phyloP scores from a whole-genome alignment of 345 rosid species.

The Acer saccharum region DNA sequence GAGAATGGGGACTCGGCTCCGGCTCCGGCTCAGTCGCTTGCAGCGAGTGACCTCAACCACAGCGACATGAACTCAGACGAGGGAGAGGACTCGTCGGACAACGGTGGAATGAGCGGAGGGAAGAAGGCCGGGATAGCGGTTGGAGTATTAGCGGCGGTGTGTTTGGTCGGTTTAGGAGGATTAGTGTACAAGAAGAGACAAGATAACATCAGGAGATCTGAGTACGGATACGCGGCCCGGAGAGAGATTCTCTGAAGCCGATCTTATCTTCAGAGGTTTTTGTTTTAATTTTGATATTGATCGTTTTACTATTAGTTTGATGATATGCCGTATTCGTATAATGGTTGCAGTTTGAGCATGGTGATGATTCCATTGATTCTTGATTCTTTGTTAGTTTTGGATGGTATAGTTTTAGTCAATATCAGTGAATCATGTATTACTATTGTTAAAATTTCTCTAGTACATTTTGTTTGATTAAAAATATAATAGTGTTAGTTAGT shows the following conservation, averaged over 20 bases:
- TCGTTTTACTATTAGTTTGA: background rate
- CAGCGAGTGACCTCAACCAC: constrained; percentile 34
- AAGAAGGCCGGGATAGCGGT: constrained; percentile 62
- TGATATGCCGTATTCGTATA: background rate
- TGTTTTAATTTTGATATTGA: too few relatives aligned
- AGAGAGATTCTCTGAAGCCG: constrained; percentile 52
- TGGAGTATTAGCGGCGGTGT: constrained; percentile 49
- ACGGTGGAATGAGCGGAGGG: constrained; percentile 49
- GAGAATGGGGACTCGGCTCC: constrained; percentile 27
- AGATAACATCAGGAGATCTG: constrained; percentile 60
- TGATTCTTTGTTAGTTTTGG: background rate
- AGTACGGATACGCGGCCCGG: constrained; percentile 51
- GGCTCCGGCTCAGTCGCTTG: constrained; percentile 42
- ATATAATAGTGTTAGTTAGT: too few relatives aligned
- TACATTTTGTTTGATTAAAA: too few relatives aligned
- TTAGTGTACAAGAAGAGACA: constrained; percentile 64
- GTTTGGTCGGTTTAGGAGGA: constrained; percentile 53
- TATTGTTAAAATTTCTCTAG: too few relatives aligned
- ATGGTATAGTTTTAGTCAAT: background rate
- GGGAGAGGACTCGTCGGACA: constrained; percentile 16
- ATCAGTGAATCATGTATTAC: background rate
- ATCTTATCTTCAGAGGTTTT: background rate
- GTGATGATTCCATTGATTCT: constrained; percentile 11
- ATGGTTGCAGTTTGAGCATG: background rate
- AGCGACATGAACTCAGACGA: constrained; percentile 27